Evolutionary conservation across 768 basidiomycete genomes (phyloP).

Genomic region (Boletus pseudopeckii): DNA sequence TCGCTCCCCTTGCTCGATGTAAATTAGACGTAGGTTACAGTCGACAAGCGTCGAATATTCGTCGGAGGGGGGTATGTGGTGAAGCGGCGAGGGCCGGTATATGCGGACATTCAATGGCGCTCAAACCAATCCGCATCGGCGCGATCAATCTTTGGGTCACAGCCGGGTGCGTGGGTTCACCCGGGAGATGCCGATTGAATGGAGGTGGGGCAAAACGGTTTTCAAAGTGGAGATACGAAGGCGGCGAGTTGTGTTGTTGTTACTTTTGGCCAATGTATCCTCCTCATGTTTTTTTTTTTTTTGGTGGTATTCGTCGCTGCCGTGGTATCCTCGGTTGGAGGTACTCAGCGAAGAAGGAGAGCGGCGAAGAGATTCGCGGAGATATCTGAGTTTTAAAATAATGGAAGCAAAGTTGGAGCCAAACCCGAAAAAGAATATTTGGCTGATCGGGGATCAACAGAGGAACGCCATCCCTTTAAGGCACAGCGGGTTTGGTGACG

Average conservation of each 20-base stretch:
- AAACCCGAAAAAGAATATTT: conserved; percentile 34
- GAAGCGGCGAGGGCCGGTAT: no score
- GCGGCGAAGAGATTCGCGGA: conserved; percentile 27
- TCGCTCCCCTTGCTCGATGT: not conserved
- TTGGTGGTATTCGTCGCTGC: no score
- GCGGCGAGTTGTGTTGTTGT: no score
- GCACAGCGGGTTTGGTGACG: conserved; percentile 27
- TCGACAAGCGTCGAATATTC: no score
- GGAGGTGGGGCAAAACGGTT: conserved; percentile 3
- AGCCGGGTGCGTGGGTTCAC: conserved; percentile 27
- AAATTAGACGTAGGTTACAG: conserved; percentile 12
- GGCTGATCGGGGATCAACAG: conserved; percentile 65
- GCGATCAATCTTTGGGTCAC: conserved; percentile 24
- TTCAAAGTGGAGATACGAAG: conserved; percentile 24
- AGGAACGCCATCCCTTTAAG: conserved; percentile 34
- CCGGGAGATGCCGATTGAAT: conserved; percentile 32
- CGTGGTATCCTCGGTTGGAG: not conserved
- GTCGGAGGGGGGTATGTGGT: conserved; percentile 6
- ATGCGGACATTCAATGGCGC: no score
- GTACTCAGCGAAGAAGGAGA: no score
- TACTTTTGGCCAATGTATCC: no score
- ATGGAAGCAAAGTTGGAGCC: conserved; percentile 24
- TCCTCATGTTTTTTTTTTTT: no score
- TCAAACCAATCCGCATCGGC: conserved; percentile 13
- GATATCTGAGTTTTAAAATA: conserved; percentile 24